Evolutionary conservation across 768 basidiomycete species (phyloP), one percentile per base, ranked within the genome.

Genomic region (Termitomyces sp.): DNA sequence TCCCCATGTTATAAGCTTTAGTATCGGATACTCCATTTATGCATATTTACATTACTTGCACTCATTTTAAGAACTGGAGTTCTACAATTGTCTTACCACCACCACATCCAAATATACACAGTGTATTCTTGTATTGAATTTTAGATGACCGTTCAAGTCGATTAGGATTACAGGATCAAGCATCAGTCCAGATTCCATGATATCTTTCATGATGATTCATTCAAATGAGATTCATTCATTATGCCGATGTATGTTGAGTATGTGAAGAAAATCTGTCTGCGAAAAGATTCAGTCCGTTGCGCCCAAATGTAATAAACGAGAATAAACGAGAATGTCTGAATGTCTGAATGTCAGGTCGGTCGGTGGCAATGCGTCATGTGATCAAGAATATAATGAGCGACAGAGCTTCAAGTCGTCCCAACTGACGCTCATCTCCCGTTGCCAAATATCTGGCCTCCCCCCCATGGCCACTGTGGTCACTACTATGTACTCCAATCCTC

Each of bases 401-500:
- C 16, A 34, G 41, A n/a, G n/a, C n/a, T 27, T 27, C 36, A 16
- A 39, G 56, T 33, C 61, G 51, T 60, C 65, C 55, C 46, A 48
- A 36, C 52, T 59, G 56, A 46, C 48, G 51, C 54, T 54, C 47
- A 34, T 45, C 31, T 58, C 18, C 61, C 53, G 57, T 57, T 55
- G 47, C 55, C 48, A 56, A 46, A 22, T 49, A 41, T 58, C 52
- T 57, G 59, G 20, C 58, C 55, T 58, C 27, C 27, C 27, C 55
- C 58, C 15, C 20, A 74, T 72, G 75, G 73, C 70, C 64, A 66
- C 68, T 22, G 66, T 73, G 66, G 69, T 70, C 39, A 61, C 70
- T 37, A 64, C 68, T 46, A 65, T 72, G 63, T 74, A 73, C 57
- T 61, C 64, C 1, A 42, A 50, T 30, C 59, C 63, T 46, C 57